Evolutionary conservation across 768 basidiomycete genomes (phyloP), one percentile per base, ranked within the genome.

Genomic region (Lactarius sanguifluus): DNA sequence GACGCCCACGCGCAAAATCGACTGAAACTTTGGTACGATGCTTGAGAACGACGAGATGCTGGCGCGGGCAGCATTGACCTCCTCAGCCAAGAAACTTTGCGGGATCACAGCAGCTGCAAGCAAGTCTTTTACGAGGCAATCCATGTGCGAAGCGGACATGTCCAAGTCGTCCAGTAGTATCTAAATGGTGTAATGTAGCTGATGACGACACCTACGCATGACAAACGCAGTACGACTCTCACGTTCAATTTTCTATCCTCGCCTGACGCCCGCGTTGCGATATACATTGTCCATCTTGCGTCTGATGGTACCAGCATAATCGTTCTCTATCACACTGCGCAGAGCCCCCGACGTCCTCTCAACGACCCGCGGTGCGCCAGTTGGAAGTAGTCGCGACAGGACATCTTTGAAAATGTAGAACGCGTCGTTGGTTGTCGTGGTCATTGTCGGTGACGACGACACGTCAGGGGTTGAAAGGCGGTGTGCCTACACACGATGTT

Each of bases 351-450:
- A 78, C 61, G 87, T 87, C 32, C 79, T 80, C 65, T 85, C 80
- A 2, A 93, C 81, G 2, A 83, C 84, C 7, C 75, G 73, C 5
- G 86, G 69, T 3, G 89, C 89, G 0, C 93, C 94, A 0, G 91
- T 90, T 0, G 91, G 89, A 20, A 96, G 74, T 36, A 94, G 77
- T 12, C 97, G 85, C 23, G 85, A 81, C 5, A 95, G 81, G 3
- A 96, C 88, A 8, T 87, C 82, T 76, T 97, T 98, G 66, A 98
- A 80, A 64, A 99, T 89, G 77, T 97, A 99, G 78, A 98, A 99
- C 2, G 90, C 91, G 71, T 98, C 97, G 75, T 99, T 97, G 0
- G 92, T 92, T 0, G 86, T 87, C 0, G 92, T 94, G 0, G 89
- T 91, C 1, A 81, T 85, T 13, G 83, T 79, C 61, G 84, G 92